Percentiles rank a stretch among this genome's conserved stretches.
Conservation (phyloP, 2,329 filamentous ascomycete species). For the Calonectria henricotiae region DNA sequence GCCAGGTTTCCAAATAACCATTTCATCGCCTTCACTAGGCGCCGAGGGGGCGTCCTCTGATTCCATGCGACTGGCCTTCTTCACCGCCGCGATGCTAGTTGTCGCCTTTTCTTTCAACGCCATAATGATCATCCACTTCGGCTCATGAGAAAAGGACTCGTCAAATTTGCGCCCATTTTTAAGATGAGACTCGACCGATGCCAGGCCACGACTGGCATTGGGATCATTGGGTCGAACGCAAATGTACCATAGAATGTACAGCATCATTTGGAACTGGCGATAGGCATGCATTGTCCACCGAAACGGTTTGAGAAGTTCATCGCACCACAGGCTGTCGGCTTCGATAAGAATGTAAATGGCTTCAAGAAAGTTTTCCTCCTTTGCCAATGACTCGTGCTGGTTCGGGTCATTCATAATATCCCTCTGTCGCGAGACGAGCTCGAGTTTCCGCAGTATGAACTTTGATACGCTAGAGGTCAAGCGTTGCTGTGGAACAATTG, state of each 20-base stretch:
- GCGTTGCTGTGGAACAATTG: conserved; percentile 65
- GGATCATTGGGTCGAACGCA: conserved; percentile 58
- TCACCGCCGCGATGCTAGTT: conserved; percentile 43
- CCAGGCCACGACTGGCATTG: conserved; percentile 56
- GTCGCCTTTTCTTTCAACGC: conserved; percentile 55
- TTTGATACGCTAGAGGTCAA: conserved; percentile 53
- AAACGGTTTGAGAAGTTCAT: conserved; percentile 60
- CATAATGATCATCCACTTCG: conserved; percentile 55
- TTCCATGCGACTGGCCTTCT: neutral
- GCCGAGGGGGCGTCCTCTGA: neutral
- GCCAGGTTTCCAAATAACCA: neutral
- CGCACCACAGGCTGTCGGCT: conserved; percentile 50
- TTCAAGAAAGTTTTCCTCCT: conserved; percentile 56
- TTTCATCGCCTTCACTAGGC: neutral
- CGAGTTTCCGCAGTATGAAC: conserved; percentile 57
- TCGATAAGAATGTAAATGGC: conserved; percentile 58
- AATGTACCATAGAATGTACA: conserved; percentile 63
- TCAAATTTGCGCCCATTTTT: conserved; percentile 17
- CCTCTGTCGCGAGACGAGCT: conserved; percentile 68
- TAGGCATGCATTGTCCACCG: conserved; percentile 61
- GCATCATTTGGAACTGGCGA: conserved; percentile 63
- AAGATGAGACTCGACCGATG: conserved; percentile 41
- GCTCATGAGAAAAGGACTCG: conserved; percentile 29
- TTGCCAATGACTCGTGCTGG: conserved; percentile 46
- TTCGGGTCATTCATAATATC: conserved; percentile 51